These are phyloP conservation scores for Coniophora puteana DNA, from an alignment of 1,284 basidiomycete species.

Conservation along the genomic window DNA sequence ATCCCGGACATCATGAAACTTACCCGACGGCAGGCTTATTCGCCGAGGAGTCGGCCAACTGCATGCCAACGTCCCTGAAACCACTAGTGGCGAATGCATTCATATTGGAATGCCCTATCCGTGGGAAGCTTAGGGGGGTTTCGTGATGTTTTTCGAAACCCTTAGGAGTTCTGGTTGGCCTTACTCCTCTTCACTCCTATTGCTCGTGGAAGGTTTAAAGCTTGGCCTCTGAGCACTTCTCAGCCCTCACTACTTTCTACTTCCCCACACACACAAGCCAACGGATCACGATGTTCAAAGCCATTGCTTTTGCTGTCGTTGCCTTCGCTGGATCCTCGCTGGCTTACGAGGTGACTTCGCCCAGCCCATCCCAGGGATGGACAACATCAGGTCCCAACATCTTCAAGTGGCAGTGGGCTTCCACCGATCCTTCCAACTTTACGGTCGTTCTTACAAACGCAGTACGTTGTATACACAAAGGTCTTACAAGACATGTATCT, in stretches of 20 bases:
- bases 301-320: conserved; percentile 42
- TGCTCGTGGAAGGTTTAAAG: conserved; percentile 3
- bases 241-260: no score
- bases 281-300: no score
- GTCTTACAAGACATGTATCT: neutral
- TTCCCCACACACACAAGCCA: conserved; percentile 10
- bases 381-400: conserved; percentile 52
- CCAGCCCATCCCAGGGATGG: conserved; percentile 52
- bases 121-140: no score
- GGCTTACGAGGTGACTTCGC: conserved; percentile 60
- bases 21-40: no score
- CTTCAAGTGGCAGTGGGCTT: conserved; percentile 61
- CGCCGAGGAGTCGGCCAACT: no score
- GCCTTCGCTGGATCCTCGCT: conserved; percentile 50
- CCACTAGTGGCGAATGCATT: no score
- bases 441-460: conserved; percentile 64
- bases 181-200: neutral
- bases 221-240: conserved; percentile 4
- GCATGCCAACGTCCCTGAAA: no score
- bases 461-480: conserved; percentile 31
- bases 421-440: conserved; percentile 65
- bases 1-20: no score
- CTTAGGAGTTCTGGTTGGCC: no score
- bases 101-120: no score
- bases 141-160: no score